Evolutionary conservation across 441 rosid genomes (phyloP).

Genomic region (Dalechampia spathulata): DNA sequence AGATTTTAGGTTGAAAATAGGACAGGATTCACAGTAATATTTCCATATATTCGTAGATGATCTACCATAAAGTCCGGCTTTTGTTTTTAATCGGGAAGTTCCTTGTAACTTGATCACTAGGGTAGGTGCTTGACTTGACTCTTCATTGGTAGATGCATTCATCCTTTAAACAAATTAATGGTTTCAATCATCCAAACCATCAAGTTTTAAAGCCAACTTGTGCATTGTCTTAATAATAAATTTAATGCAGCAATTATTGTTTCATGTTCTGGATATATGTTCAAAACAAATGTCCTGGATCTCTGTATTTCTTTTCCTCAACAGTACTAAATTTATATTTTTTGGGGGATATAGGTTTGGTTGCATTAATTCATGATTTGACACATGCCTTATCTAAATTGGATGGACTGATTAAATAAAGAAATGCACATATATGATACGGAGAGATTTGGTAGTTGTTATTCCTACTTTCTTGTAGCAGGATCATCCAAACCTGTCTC

Average conservation of each 20-base stretch:
- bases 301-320: no score
- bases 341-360: background rate
- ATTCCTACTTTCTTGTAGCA: background rate
- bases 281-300: no score
- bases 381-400: conserved; percentile 5
- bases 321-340: no score
- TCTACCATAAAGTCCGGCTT: background rate
- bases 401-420: background rate
- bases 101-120: background rate
- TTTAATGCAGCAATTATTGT: background rate
- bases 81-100: background rate
- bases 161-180: background rate
- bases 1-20: no score
- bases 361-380: conserved; percentile 2
- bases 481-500: background rate
- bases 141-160: background rate
- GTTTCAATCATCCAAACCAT: background rate
- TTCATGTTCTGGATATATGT: background rate
- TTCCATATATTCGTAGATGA: background rate
- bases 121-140: conserved; percentile 7
- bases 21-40: no score
- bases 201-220: background rate
- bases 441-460: background rate
- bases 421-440: background rate
- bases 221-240: background rate